Base-by-base conservation (phyloP, 2,329 filamentous ascomycete species). In the Aphanoascus verrucosus region DNA sequence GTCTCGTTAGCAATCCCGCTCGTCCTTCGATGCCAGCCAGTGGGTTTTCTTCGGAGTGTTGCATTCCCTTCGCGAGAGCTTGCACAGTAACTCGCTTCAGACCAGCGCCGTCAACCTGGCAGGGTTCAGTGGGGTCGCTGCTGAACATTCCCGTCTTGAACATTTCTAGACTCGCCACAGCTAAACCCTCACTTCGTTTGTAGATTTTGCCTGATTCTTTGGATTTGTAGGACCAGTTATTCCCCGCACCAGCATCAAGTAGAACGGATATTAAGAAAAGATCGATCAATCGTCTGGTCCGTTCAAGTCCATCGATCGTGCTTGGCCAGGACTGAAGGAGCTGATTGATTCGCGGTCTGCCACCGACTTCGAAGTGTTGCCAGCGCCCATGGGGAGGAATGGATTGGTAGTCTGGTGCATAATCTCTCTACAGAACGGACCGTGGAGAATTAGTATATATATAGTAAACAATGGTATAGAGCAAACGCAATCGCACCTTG, bases 111-210 rank as follows among this genome's bases (percentile, higher is more conserved):
- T 98, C 91, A 28, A 97, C 93, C 68, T 94, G 90, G 64, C 82
- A 88, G 49, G 88, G 89, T 70, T 95, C 88, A 55, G 73, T 77
- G 2, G 81, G 76, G 65, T 91, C 81, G 68, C 89, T 86, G 59
- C 89, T 95, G 72, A 97, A 97, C 34, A 88, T 65, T 34, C 93
- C 93, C 12, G 80, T 77, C 72, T 95, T 95, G 78, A 95, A 96
- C 90, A 96, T 95, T 61, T 96, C 90, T 62, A 85, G 65, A 65
- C 80, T 83, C 42, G 82, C 82, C 8, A 85, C 83, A 7, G 90
- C 90, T 53, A 96, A 77, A 7, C 90, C 90, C 68, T 96, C 93
- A 57, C 89, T 95, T 49, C 93, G 82, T 50, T 82, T 78, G 70
- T 91, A 97, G 40, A 85, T 69, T 57, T 83, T 85, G 54, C 87